phyloP scores from a whole-genome alignment of 345 rosid genomes.

The Xanthoceras sorbifolium region DNA sequence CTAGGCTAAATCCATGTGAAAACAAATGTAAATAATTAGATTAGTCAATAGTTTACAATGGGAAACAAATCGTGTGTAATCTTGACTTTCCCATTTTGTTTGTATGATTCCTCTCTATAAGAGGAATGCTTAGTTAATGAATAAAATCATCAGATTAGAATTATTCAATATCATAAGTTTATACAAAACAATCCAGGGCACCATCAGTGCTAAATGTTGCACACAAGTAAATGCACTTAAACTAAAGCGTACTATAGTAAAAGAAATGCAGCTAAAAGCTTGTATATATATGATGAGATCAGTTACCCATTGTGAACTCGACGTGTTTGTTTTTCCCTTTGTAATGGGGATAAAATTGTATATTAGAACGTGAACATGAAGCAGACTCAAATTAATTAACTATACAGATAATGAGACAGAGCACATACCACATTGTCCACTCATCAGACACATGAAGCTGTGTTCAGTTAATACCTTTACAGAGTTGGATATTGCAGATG shows the following conservation, averaged over 20 bases:
- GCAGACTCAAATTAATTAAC: neutral
- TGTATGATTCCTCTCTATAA: too few species aligned
- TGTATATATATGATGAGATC: neutral
- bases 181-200: too few species aligned
- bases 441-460: neutral
- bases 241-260: neutral
- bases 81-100: too few species aligned
- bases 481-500: constrained; percentile 60
- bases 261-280: neutral
- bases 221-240: too few species aligned
- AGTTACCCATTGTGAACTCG: neutral
- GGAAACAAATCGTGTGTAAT: too few species aligned
- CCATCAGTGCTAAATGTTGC: too few species aligned
- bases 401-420: neutral
- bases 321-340: neutral
- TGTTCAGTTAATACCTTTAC: constrained; percentile 59
- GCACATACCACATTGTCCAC: neutral
- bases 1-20: too few species aligned
- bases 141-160: too few species aligned
- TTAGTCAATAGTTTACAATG: too few species aligned
- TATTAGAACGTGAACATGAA: neutral
- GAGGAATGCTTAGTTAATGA: too few species aligned
- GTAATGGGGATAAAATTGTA: neutral
- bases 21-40: too few species aligned
- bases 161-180: too few species aligned